Conservation (phyloP, 2,329 filamentous ascomycete genomes). For the Pyricularia sp. region DNA sequence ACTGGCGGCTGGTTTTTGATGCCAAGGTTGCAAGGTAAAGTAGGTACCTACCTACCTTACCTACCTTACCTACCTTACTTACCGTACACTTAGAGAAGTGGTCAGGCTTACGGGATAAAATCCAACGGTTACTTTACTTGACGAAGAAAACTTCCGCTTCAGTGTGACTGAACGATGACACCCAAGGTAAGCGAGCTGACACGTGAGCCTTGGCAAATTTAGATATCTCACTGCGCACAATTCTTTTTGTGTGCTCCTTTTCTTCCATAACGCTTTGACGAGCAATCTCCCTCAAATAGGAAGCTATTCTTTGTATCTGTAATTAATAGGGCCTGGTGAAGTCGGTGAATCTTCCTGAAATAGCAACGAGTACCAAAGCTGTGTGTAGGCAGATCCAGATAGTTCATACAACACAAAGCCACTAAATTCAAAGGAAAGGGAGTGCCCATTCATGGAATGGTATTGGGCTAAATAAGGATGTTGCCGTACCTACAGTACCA, state of each 20-base stretch:
- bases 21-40: background rate
- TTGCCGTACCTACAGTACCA: background rate
- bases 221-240: background rate
- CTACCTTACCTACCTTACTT: no score
- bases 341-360: background rate
- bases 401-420: no score
- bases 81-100: no score
- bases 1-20: background rate
- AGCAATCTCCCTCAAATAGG: background rate
- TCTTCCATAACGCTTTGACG: background rate
- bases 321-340: background rate
- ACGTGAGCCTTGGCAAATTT: background rate
- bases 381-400: no score
- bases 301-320: background rate
- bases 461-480: background rate
- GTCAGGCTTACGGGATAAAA: background rate
- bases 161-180: background rate
- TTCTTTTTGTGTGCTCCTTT: background rate
- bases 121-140: background rate
- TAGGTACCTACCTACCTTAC: no score
- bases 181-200: background rate
- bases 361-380: no score
- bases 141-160: constrained; percentile 2
- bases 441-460: no score
- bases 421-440: no score